Evolutionary conservation across 306 rosid genomes (phyloP).

Genomic region (Crotalaria pallida): DNA sequence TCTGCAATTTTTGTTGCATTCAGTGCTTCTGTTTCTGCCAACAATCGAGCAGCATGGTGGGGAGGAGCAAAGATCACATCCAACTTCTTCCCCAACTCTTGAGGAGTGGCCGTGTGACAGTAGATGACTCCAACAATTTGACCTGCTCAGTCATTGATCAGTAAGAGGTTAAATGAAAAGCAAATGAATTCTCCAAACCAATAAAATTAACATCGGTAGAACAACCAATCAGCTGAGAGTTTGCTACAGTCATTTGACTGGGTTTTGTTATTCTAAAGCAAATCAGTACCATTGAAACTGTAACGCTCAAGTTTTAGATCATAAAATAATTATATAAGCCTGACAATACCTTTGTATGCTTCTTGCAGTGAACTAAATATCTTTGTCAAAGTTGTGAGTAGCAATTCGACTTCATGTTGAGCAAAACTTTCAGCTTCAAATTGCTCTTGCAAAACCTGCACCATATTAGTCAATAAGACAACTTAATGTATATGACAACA

Average conservation of each 20-base stretch:
- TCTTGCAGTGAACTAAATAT: conserved; percentile 57
- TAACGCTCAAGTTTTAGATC: conserved; percentile 2
- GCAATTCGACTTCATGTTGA: conserved; percentile 55
- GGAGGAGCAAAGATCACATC: conserved; percentile 48
- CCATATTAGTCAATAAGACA: conserved; percentile 11
- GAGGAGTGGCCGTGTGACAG: conserved; percentile 35
- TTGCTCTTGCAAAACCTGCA: conserved; percentile 67
- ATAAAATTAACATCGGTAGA: conserved; percentile 3
- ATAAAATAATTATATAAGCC: conserved; percentile 15
- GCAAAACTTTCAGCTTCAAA: conserved; percentile 47
- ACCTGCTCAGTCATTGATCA: conserved; percentile 53
- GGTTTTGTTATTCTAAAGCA: conserved; percentile 12
- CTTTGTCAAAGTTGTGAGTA: conserved; percentile 56
- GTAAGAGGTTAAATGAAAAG: conserved; percentile 22
- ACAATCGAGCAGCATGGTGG: conserved; percentile 51
- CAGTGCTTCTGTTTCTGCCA: conserved; percentile 47
- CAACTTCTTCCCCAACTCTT: conserved; percentile 45
- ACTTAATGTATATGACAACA: neutral
- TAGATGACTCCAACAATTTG: conserved; percentile 84
- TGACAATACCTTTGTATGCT: conserved; percentile 57
- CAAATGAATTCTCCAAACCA: neutral
- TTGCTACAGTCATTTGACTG: conserved; percentile 16
- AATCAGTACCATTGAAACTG: neutral
- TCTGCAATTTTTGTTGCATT: conserved; percentile 14
- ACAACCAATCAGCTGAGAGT: neutral